Evolutionary conservation across 2,329 filamentous ascomycete species (phyloP).

Genomic region (Neofusicoccum sp.): DNA sequence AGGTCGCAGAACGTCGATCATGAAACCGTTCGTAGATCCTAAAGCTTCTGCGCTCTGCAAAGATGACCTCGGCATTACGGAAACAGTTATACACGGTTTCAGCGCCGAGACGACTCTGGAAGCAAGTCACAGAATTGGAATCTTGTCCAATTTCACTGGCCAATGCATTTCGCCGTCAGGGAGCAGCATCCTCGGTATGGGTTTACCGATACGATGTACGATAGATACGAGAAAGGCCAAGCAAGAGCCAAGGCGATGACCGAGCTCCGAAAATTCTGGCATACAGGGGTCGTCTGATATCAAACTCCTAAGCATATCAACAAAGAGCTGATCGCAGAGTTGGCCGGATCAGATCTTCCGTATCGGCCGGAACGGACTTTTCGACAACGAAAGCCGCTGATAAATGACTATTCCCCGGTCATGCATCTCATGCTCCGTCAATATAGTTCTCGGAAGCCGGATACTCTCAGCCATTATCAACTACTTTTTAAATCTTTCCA

Average conservation of each 20-base stretch:
- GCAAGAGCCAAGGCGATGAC: not conserved
- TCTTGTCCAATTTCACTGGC: not conserved
- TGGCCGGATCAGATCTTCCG: too few relatives aligned
- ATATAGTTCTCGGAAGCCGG: too few relatives aligned
- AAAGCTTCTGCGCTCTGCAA: not conserved
- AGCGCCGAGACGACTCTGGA: not conserved
- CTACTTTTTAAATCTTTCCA: too few relatives aligned
- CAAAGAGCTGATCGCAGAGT: too few relatives aligned
- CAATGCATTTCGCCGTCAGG: not conserved
- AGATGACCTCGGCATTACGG: not conserved
- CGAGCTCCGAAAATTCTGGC: not conserved
- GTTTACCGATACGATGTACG: not conserved
- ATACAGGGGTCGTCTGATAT: not conserved
- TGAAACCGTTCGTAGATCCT: not conserved
- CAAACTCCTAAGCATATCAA: too few relatives aligned
- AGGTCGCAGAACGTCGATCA: constrained; percentile 4
- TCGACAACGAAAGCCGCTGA: too few relatives aligned
- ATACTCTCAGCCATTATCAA: too few relatives aligned
- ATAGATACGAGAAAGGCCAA: not conserved
- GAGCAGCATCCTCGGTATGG: not conserved
- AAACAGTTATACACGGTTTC: not conserved
- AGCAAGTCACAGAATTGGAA: not conserved
- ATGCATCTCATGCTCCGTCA: too few relatives aligned
- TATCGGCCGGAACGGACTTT: too few relatives aligned
- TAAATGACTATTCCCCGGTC: too few relatives aligned